These are phyloP conservation scores for Pseudogymnoascus sp. DNA, from an alignment of 2,329 filamentous ascomycete genomes.

Conservation along the genomic window DNA sequence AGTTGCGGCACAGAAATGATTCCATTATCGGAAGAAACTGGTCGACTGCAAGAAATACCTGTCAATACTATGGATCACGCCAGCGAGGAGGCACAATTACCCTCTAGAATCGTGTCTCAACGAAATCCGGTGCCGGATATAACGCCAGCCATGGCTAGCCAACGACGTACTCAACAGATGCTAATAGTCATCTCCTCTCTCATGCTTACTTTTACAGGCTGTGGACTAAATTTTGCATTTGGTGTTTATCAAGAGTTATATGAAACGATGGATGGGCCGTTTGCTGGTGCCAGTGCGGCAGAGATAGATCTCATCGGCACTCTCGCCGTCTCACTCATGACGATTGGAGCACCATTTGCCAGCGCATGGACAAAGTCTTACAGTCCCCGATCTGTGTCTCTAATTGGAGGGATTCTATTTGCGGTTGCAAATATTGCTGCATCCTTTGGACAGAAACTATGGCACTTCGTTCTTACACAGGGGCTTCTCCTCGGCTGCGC, in stretches of 20 bases:
- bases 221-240: constrained; percentile 36
- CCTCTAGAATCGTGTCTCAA: neutral
- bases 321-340: constrained; percentile 33
- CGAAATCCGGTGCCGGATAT: neutral
- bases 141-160: neutral
- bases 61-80: neutral
- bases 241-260: constrained; percentile 38
- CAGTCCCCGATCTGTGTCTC: constrained; percentile 28
- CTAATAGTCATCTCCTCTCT: constrained; percentile 23
- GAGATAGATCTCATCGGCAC: constrained; percentile 37
- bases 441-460: constrained; percentile 29
- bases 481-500: constrained; percentile 36
- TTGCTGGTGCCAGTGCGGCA: constrained; percentile 32
- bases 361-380: constrained; percentile 33
- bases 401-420: constrained; percentile 32
- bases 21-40: neutral
- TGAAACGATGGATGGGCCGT: constrained; percentile 33
- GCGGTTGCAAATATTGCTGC: constrained; percentile 30
- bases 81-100: neutral
- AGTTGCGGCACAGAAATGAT: neutral
- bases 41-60: neutral
- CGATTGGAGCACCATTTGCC: constrained; percentile 32
- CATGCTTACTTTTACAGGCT: constrained; percentile 31
- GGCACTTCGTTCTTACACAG: constrained; percentile 28
- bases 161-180: constrained; percentile 11